These are phyloP conservation scores for Microdochium bolleyi DNA, from an alignment of 2,329 filamentous ascomycete species.

Conservation along the genomic window DNA sequence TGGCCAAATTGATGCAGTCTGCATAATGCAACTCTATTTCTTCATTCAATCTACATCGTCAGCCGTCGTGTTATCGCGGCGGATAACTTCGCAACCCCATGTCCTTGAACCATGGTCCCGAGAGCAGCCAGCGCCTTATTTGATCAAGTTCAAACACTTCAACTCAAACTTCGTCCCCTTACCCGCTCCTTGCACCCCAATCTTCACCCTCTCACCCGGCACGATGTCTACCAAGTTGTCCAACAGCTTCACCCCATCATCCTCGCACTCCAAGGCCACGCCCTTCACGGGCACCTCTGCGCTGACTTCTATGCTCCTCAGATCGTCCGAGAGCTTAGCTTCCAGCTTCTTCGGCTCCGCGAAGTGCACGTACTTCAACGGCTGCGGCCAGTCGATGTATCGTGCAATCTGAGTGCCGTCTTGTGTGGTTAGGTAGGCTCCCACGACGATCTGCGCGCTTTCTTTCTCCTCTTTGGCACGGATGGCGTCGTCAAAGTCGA, in stretches of 20 bases:
- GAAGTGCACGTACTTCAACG: conserved; percentile 60
- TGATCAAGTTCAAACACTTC: neutral
- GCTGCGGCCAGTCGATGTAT: conserved; percentile 66
- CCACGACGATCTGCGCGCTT: conserved; percentile 47
- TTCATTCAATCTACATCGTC: neutral
- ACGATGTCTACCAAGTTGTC: conserved; percentile 64
- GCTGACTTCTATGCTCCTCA: conserved; percentile 38
- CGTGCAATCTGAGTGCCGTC: conserved; percentile 48
- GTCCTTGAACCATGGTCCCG: neutral
- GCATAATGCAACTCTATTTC: neutral
- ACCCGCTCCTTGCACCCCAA: conserved; percentile 41
- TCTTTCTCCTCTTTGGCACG: conserved; percentile 37
- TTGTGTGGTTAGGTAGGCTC: conserved; percentile 42
- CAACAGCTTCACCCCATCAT: conserved; percentile 49
- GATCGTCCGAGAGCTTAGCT: conserved; percentile 31
- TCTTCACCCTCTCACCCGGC: conserved; percentile 51
- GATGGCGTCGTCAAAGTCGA: conserved; percentile 36
- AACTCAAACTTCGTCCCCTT: conserved; percentile 36
- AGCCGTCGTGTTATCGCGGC: neutral
- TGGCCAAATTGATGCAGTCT: neutral
- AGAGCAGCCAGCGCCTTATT: neutral
- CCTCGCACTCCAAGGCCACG: conserved; percentile 49
- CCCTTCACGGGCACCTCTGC: conserved; percentile 62
- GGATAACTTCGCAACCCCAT: neutral
- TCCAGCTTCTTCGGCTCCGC: conserved; percentile 42